Conservation (phyloP, 306 rosid species). For the Casuarina cunninghamiana region DNA sequence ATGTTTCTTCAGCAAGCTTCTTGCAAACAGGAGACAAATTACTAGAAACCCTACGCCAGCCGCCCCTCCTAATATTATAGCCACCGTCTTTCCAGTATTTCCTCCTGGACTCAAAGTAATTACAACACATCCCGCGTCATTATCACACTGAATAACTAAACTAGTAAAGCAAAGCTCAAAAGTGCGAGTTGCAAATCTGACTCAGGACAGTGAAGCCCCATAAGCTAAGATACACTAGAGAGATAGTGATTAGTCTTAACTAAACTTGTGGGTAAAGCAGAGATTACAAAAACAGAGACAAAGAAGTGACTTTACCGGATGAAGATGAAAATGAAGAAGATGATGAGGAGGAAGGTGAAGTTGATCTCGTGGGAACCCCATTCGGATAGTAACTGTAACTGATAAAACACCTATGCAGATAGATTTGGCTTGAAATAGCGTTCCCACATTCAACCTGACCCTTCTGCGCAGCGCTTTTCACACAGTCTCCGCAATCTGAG, state of each 20-base stretch:
- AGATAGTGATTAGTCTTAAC: neutral
- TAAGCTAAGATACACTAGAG: neutral
- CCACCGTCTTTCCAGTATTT: conserved; percentile 81
- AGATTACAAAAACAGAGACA: conserved; percentile 4
- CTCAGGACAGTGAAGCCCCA: neutral
- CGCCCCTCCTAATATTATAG: conserved; percentile 82
- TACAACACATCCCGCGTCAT: conserved; percentile 10
- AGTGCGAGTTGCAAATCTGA: neutral
- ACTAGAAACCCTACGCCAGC: conserved; percentile 82
- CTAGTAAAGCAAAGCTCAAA: neutral
- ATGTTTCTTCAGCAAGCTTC: conserved; percentile 75
- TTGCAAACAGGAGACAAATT: conserved; percentile 76
- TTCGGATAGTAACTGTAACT: conserved; percentile 82
- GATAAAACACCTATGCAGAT: conserved; percentile 80
- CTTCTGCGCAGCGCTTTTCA: conserved; percentile 72
- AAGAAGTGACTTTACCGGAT: conserved; percentile 46
- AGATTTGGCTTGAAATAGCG: conserved; percentile 81
- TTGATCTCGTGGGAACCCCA: conserved; percentile 78
- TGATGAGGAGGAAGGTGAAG: conserved; percentile 48
- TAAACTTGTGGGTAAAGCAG: neutral
- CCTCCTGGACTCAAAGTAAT: conserved; percentile 53
- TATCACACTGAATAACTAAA: conserved; percentile 2
- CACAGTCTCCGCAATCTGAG: conserved; percentile 82
- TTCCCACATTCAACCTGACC: conserved; percentile 88
- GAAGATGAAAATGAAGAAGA: conserved; percentile 47